Evolutionary conservation across 305 asterid species (phyloP).

Genomic region (Fraxinus dipetala): DNA sequence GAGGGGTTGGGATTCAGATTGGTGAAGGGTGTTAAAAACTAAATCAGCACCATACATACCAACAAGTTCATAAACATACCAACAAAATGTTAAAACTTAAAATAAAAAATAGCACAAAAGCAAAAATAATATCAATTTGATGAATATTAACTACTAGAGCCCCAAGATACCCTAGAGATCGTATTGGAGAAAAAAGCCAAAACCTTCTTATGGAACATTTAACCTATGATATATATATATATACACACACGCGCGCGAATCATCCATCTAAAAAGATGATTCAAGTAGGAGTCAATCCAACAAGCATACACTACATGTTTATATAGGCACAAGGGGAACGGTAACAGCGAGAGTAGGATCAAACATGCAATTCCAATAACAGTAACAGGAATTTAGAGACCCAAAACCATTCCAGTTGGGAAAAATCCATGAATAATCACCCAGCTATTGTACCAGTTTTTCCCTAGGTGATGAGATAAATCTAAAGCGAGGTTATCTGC

Average conservation of each 20-base stretch:
- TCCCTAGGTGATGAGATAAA: not conserved
- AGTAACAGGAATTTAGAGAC: not conserved
- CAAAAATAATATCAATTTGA: too few relatives aligned
- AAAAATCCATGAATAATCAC: not conserved
- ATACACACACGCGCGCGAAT: too few relatives aligned
- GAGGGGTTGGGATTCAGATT: not conserved
- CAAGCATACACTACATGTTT: not conserved
- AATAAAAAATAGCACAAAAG: too few relatives aligned
- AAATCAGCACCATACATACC: not conserved
- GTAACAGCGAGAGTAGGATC: not conserved
- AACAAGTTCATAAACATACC: not conserved
- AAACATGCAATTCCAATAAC: not conserved
- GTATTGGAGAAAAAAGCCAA: too few relatives aligned
- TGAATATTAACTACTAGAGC: too few relatives aligned
- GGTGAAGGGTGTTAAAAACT: not conserved
- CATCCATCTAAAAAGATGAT: not conserved
- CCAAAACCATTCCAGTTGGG: not conserved
- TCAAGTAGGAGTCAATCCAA: not conserved
- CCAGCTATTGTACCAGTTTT: not conserved
- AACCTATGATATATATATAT: not conserved
- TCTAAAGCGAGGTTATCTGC: not conserved
- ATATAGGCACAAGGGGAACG: not conserved
- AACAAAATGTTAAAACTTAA: not conserved
- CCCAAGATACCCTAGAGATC: too few relatives aligned
- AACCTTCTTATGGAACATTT: not conserved